A percentile compares a stretch with the other conserved stretches of the same genome.
phyloP scores from a whole-genome alignment of 2,329 filamentous ascomycete genomes.

The Aspergillus pseudotamarii region DNA sequence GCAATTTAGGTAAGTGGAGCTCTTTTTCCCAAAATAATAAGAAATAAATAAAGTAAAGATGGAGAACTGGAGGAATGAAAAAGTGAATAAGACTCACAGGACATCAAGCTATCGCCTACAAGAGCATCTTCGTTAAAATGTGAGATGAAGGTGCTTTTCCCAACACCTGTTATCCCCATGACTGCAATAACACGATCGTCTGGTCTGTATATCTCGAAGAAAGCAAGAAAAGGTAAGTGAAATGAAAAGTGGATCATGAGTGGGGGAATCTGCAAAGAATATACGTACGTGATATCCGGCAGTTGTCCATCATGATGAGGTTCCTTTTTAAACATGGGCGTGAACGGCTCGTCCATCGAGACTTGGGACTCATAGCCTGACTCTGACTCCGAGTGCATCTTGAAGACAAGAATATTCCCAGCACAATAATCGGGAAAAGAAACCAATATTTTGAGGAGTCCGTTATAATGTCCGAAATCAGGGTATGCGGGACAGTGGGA shows the following conservation, averaged over 20 bases:
- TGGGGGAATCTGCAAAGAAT: not conserved
- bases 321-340: not conserved
- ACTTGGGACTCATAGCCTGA: not conserved
- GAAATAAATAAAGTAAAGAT: too few species aligned
- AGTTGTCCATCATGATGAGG: not conserved
- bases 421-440: not conserved
- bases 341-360: not conserved
- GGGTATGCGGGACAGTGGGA: not conserved
- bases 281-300: not conserved
- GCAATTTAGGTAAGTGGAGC: not conserved
- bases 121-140: not conserved
- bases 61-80: not conserved
- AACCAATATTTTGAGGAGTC: not conserved
- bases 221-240: not conserved
- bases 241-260: not conserved
- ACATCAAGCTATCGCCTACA: not conserved
- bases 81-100: not conserved
- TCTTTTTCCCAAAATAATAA: too few species aligned
- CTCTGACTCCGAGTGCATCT: not conserved
- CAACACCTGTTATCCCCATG: constrained; percentile 46
- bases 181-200: constrained; percentile 27
- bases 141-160: constrained; percentile 45
- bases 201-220: not conserved
- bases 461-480: not conserved
- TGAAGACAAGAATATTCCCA: not conserved